phyloP scores from a whole-genome alignment of 768 basidiomycete genomes.

The Russula earlei region DNA sequence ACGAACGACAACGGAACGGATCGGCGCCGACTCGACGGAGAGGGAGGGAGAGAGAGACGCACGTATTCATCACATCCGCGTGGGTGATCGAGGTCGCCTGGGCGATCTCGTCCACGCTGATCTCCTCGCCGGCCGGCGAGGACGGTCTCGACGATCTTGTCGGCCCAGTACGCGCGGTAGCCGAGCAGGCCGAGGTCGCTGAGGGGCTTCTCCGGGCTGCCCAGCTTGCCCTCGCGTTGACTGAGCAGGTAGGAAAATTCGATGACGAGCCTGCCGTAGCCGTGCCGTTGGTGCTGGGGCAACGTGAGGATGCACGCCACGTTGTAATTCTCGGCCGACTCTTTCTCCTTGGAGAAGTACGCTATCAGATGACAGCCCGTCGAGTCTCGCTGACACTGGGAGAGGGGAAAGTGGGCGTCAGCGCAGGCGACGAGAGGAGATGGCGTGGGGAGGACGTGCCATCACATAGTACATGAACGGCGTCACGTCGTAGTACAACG shows the following conservation, averaged over 20 bases:
- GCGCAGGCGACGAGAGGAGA: neutral
- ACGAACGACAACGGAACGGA: neutral
- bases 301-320: conserved; percentile 98
- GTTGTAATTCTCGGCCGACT: conserved; percentile 96
- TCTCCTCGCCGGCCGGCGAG: conserved; percentile 56
- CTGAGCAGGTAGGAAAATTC: conserved; percentile 97
- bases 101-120: conserved; percentile 95
- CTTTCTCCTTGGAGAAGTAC: conserved; percentile 99
- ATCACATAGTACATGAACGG: conserved; percentile 99
- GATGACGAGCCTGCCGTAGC: conserved; percentile 91
- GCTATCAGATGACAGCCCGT: conserved; percentile 90
- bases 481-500: conserved; percentile 98
- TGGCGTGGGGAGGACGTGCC: conserved; percentile 37
- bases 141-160: conserved; percentile 87
- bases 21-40: neutral
- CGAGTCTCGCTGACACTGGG: conserved; percentile 74
- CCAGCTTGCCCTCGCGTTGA: conserved; percentile 92
- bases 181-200: conserved; percentile 87
- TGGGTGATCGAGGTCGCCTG: conserved; percentile 93
- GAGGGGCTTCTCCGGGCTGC: conserved; percentile 96
- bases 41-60: conserved; percentile 29
- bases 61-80: conserved; percentile 98
- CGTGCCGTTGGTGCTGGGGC: conserved; percentile 94
- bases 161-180: conserved; percentile 96
- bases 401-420: conserved; percentile 9